Conservation (phyloP, 148 eudicot genomes). For the Talinum fruticosum region DNA sequence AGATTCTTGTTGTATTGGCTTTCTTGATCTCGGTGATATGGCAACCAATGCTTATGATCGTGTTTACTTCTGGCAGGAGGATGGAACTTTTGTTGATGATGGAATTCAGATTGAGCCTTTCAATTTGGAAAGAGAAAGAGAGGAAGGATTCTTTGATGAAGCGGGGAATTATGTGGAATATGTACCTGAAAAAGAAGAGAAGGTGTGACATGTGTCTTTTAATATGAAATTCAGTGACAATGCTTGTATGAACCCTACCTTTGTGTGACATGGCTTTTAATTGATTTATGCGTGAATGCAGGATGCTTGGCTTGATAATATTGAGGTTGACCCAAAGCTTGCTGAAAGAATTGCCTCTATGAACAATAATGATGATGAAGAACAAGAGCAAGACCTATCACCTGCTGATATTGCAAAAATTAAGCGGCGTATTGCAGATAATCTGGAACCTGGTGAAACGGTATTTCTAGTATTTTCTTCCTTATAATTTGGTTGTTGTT, state of each 20-base stretch:
- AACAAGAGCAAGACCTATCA: constrained; percentile 37
- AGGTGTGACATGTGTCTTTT: constrained; percentile 42
- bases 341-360: constrained; percentile 36
- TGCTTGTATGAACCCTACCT: constrained; percentile 11
- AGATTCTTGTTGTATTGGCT: neutral
- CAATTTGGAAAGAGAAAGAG: constrained; percentile 77
- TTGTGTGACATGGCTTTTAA: neutral
- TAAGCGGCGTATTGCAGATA: constrained; percentile 88
- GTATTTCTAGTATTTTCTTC: constrained; percentile 28
- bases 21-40: neutral
- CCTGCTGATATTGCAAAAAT: constrained; percentile 64
- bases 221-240: neutral
- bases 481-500: neutral
- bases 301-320: constrained; percentile 99
- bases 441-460: constrained; percentile 88
- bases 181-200: constrained; percentile 58
- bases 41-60: neutral
- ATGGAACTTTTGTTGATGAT: constrained; percentile 64
- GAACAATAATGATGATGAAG: constrained; percentile 41
- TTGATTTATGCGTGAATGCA: constrained; percentile 22
- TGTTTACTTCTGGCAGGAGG: constrained; percentile 46
- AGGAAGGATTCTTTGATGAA: constrained; percentile 94
- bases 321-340: constrained; percentile 56
- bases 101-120: constrained; percentile 80
- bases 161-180: constrained; percentile 90